Evolutionary conservation across 2,329 filamentous ascomycete genomes (phyloP).

Genomic region (Cercospora berteroae): DNA sequence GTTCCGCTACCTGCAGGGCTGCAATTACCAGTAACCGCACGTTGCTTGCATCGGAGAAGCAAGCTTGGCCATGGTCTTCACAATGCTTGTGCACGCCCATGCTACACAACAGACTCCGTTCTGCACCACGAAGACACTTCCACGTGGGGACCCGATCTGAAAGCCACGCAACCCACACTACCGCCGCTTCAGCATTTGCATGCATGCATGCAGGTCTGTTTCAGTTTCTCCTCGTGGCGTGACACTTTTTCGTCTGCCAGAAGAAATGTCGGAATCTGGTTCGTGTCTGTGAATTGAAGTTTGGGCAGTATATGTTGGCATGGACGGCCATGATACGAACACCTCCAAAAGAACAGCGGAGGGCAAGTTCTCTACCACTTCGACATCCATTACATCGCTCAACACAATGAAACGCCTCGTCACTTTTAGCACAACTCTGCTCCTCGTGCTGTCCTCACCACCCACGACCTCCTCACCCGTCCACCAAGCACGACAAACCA

Average conservation of each 20-base stretch:
- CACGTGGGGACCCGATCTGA: neutral
- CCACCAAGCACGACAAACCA: constrained; percentile 27
- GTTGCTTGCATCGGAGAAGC: neutral
- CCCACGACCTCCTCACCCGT: neutral
- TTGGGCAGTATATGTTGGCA: neutral
- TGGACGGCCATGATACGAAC: neutral
- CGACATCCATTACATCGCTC: neutral
- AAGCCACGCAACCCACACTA: neutral
- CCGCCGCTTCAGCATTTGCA: neutral
- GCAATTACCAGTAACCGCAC: neutral
- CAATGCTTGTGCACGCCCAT: neutral
- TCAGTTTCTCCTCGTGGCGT: neutral
- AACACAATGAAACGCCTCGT: neutral
- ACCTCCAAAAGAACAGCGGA: too few species aligned
- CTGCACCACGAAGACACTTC: neutral
- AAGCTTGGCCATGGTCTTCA: neutral
- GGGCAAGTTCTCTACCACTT: neutral
- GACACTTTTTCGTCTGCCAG: too few species aligned
- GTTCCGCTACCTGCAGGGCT: neutral
- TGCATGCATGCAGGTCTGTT: neutral
- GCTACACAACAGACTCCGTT: neutral
- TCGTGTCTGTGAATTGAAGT: too few species aligned
- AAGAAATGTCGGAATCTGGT: too few species aligned
- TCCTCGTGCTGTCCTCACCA: neutral
- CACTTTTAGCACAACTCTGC: too few species aligned